Percentiles rank a stretch among this genome's conserved stretches.
These are phyloP conservation scores for Davidsoniella virescens DNA, from an alignment of 2,329 filamentous ascomycete genomes.

Conservation along the genomic window DNA sequence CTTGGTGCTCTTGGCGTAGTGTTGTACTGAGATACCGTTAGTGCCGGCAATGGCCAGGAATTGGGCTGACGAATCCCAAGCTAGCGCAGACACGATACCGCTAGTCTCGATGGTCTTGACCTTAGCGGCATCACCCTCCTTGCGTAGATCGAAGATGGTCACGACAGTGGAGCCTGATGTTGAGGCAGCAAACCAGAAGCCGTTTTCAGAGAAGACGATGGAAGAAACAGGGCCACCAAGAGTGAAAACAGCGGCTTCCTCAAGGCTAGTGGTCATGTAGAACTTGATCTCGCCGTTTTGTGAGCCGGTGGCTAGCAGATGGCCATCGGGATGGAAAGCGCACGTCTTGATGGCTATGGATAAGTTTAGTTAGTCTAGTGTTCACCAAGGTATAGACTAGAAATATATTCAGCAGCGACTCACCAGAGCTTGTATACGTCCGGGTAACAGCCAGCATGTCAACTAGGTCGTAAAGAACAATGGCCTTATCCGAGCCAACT, in stretches of 20 bases:
- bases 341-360: constrained; percentile 54
- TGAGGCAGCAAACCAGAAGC: constrained; percentile 81
- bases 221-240: constrained; percentile 55
- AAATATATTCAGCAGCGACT: constrained; percentile 21
- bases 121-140: constrained; percentile 65
- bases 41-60: constrained; percentile 72
- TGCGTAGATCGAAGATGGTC: constrained; percentile 82
- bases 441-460: constrained; percentile 55
- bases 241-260: constrained; percentile 58
- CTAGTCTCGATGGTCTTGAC: constrained; percentile 80
- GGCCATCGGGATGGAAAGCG: constrained; percentile 92
- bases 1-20: constrained; percentile 78
- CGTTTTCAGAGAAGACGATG: constrained; percentile 86
- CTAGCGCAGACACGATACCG: constrained; percentile 55
- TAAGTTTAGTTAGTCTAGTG: neutral
- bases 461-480: constrained; percentile 71
- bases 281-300: constrained; percentile 67
- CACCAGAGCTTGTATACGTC: constrained; percentile 66
- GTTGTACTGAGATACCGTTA: constrained; percentile 69
- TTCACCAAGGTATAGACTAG: constrained; percentile 1
- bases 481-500: constrained; percentile 80
- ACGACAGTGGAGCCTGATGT: constrained; percentile 63
- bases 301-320: constrained; percentile 77
- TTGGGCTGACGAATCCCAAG: constrained; percentile 92
- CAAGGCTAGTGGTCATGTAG: constrained; percentile 69